Conservation (phyloP, 2,329 filamentous ascomycete species). For the Aureobasidium lini region DNA sequence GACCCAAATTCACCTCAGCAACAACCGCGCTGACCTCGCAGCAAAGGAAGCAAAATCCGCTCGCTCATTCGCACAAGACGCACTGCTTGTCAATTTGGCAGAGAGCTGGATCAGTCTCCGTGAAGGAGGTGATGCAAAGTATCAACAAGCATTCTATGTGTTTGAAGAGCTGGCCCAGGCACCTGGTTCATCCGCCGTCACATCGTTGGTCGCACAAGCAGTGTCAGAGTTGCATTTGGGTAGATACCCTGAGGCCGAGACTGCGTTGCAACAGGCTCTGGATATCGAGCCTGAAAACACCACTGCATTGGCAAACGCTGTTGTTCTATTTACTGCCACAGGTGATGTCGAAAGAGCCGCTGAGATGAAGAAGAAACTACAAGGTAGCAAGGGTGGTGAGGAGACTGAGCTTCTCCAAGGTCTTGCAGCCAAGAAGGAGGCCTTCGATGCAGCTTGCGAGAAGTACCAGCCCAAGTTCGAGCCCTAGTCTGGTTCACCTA, state of each 20-base stretch:
- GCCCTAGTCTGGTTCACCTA: conserved; percentile 31
- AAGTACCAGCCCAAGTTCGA: conserved; percentile 84
- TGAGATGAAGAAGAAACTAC: conserved; percentile 47
- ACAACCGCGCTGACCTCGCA: conserved; percentile 86
- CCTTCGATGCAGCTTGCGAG: conserved; percentile 77
- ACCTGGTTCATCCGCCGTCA: conserved; percentile 67
- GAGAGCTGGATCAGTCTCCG: conserved; percentile 92
- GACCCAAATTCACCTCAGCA: conserved; percentile 83
- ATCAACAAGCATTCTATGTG: conserved; percentile 95
- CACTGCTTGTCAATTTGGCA: conserved; percentile 82
- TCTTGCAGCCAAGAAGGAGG: conserved; percentile 72
- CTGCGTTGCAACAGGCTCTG: conserved; percentile 72
- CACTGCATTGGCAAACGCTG: conserved; percentile 72
- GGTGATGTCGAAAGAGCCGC: conserved; percentile 57
- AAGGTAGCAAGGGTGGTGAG: conserved; percentile 41
- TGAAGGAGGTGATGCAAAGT: conserved; percentile 89
- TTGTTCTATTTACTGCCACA: conserved; percentile 69
- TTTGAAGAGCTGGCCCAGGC: conserved; percentile 92
- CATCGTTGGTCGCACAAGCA: conserved; percentile 77
- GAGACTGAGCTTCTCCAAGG: conserved; percentile 35
- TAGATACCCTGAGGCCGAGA: conserved; percentile 79
- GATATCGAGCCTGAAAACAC: conserved; percentile 63
- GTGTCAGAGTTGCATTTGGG: conserved; percentile 88
- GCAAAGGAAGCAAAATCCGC: conserved; percentile 81
- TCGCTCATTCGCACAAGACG: conserved; percentile 91